Percentiles rank a stretch among this genome's conserved stretches.
Conservation (phyloP, 2,329 filamentous ascomycete species). For the Arthroderma sp. region DNA sequence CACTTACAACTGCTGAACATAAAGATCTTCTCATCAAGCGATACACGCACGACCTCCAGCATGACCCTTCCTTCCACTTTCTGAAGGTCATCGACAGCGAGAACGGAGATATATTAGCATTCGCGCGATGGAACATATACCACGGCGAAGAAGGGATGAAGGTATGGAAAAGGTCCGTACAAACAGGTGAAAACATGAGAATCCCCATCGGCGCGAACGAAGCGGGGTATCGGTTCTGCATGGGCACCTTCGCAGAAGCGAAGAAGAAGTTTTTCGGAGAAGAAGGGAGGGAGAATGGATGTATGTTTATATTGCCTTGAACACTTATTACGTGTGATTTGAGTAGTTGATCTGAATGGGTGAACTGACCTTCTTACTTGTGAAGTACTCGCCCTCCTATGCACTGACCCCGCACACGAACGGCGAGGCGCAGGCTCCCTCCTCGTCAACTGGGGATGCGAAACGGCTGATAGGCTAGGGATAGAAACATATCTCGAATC, state of each 20-base stretch:
- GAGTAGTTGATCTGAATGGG: neutral
- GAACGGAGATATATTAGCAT: conserved; percentile 7
- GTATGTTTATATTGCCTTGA: conserved; percentile 2
- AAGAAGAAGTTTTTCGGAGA: conserved; percentile 7
- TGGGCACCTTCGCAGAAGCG: conserved; percentile 3
- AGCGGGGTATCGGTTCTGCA: conserved; percentile 5
- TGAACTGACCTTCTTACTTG: neutral
- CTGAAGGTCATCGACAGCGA: conserved; percentile 7
- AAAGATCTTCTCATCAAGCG: conserved; percentile 1
- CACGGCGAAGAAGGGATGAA: conserved; percentile 2
- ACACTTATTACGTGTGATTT: neutral
- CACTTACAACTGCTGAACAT: neutral
- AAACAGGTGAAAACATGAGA: conserved; percentile 4
- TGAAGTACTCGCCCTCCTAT: conserved; percentile 21
- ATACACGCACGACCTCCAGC: conserved; percentile 1
- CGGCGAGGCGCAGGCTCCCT: conserved; percentile 18
- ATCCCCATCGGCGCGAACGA: conserved; percentile 5
- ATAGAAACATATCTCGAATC: conserved; percentile 17
- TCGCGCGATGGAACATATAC: conserved; percentile 7
- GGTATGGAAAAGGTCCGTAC: conserved; percentile 4
- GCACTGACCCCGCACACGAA: conserved; percentile 20
- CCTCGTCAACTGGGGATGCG: conserved; percentile 16
- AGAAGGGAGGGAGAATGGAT: conserved; percentile 8
- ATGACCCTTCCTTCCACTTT: conserved; percentile 6
- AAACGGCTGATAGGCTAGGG: conserved; percentile 13